phyloP scores from a whole-genome alignment of 768 basidiomycete species.

The Amanita subjunquillea region DNA sequence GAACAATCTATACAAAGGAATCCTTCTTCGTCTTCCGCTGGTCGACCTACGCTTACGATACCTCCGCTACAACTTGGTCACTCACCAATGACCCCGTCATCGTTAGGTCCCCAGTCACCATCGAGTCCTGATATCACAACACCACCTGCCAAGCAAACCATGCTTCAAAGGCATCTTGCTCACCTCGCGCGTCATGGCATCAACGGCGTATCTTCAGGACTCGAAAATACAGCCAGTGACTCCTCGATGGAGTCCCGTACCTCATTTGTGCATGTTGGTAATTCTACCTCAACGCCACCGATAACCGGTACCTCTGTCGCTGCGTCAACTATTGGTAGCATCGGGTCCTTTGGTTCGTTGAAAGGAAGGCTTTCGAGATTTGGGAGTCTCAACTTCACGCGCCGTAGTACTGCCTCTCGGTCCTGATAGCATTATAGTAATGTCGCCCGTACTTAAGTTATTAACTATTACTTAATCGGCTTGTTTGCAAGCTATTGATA shows the following conservation, averaged over 20 bases:
- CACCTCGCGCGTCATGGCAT: constrained; percentile 78
- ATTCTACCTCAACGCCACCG: constrained; percentile 30
- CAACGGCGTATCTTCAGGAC: constrained; percentile 71
- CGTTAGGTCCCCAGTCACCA: constrained; percentile 29
- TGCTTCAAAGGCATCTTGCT: constrained; percentile 71
- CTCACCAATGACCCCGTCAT: constrained; percentile 32
- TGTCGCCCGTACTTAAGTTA: constrained; percentile 10
- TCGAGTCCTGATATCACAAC: constrained; percentile 15
- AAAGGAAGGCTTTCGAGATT: constrained; percentile 70
- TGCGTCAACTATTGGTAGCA: constrained; percentile 53
- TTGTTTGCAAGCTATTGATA: constrained; percentile 5
- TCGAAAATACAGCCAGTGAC: constrained; percentile 48
- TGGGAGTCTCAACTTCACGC: constrained; percentile 63
- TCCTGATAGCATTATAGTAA: neutral
- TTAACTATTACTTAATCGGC: constrained; percentile 9
- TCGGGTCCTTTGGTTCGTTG: constrained; percentile 49
- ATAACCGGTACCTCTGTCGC: constrained; percentile 49
- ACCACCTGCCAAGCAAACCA: constrained; percentile 47
- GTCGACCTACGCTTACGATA: constrained; percentile 32
- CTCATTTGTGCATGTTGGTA: constrained; percentile 67
- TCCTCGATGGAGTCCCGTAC: constrained; percentile 59
- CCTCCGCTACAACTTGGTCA: constrained; percentile 45
- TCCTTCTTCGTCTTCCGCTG: constrained; percentile 33
- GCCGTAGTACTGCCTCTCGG: constrained; percentile 23
- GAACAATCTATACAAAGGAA: constrained; percentile 40